These are phyloP conservation scores for Ramaria sp. DNA, from an alignment of 768 basidiomycete genomes.

Conservation along the genomic window DNA sequence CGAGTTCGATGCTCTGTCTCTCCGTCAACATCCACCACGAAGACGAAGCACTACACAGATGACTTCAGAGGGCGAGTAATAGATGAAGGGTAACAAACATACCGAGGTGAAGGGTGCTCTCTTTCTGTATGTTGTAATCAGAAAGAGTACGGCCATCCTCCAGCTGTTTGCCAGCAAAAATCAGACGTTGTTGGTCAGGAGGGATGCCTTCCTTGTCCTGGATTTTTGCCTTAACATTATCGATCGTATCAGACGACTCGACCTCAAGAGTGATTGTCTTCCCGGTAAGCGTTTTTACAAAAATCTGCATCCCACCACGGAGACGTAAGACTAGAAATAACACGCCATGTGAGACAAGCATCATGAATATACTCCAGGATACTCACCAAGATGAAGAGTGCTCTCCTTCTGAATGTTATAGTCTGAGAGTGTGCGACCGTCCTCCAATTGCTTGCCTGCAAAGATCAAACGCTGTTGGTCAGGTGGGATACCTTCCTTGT, in stretches of 20 bases:
- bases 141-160: slow-evolving; percentile 72
- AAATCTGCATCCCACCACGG: slow-evolving; percentile 51
- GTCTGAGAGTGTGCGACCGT: slow-evolving; percentile 63
- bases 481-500: slow-evolving; percentile 81
- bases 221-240: slow-evolving; percentile 69
- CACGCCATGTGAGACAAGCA: neutral
- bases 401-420: slow-evolving; percentile 81
- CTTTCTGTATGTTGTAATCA: slow-evolving; percentile 72
- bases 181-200: slow-evolving; percentile 70
- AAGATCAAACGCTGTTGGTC: slow-evolving; percentile 80
- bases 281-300: slow-evolving; percentile 62
- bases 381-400: slow-evolving; percentile 43
- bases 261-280: slow-evolving; percentile 74
- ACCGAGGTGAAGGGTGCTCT: slow-evolving; percentile 57
- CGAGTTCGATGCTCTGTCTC: neutral
- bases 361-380: slow-evolving; percentile 24
- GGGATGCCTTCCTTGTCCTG: slow-evolving; percentile 78
- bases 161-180: slow-evolving; percentile 71
- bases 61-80: neutral
- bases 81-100: slow-evolving; percentile 2
- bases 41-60: slow-evolving; percentile 27
- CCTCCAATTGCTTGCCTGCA: slow-evolving; percentile 91
- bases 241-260: slow-evolving; percentile 66
- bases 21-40: slow-evolving; percentile 22
- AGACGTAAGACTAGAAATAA: neutral